Base-by-base conservation (phyloP, 306 rosid genomes). In the Datisca glomerata region DNA sequence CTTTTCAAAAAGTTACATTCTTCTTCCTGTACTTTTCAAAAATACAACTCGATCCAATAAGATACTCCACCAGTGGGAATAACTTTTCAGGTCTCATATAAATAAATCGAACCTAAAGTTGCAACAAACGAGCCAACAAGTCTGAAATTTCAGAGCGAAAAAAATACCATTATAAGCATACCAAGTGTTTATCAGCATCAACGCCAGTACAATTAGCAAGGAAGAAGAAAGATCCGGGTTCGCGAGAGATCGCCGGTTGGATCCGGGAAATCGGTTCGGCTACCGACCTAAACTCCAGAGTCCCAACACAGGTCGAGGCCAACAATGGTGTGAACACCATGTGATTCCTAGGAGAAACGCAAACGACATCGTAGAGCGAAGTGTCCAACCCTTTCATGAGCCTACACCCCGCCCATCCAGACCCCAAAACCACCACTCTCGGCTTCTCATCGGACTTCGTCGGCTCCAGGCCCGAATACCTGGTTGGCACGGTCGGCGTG, bases 221-320 rank as follows among this genome's bases (percentile, higher is more conserved):
- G 74, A 80, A 89, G 79, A 84, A 89, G 49, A 41, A 89, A 2
- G 98, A 89, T 7, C 91, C 95, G 2, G 98, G 86, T 45, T 89
- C 79, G 11, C 60, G 73, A 21, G 93, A 84, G 29, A 89, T 80
- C 10, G 95, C 78, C 6, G 95, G 95, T 46, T 89, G 98, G 64
- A 89, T 89, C 76, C 91, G 67, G 1, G 56, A 79, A 46, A 89
- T 60, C 16, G 98, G 95, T 55, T 89, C 98, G 2, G 98, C 91
- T 6, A 89, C 95, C 18, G 93, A 72, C 68, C 95, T 61, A 43
- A 89, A 84, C 59, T 89, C 98, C 31, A 84, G 79, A 12, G 98
- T 89, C 12, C 98, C 98, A 21, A 89, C 98, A 12, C 98, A 89
- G 0, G 98, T 89, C 12, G 98, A 89, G 34, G 98, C 98, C 70